A percentile compares a stretch with the other conserved stretches of the same genome.
Conservation (phyloP, 306 rosid genomes). For the Chamaecrista fasciculata region DNA sequence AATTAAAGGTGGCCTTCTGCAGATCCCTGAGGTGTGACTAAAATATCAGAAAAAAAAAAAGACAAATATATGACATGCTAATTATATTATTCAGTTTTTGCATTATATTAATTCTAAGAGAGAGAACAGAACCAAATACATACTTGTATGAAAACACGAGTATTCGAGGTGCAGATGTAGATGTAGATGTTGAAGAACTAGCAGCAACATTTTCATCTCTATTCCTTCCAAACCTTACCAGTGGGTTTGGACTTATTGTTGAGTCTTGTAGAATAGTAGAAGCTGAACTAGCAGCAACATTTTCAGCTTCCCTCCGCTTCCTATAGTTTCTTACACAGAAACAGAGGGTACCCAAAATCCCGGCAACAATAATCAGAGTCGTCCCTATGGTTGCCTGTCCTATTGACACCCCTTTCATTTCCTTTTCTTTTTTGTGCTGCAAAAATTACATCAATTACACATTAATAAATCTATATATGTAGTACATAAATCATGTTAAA, state of each 20-base stretch:
- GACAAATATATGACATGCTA: constrained; percentile 6
- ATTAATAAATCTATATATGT: too few relatives aligned
- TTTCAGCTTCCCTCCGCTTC: too few relatives aligned
- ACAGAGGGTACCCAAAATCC: constrained; percentile 71
- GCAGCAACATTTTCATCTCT: too few relatives aligned
- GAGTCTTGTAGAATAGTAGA: constrained; percentile 69
- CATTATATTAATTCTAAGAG: not conserved
- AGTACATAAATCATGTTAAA: too few relatives aligned
- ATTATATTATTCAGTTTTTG: constrained; percentile 10
- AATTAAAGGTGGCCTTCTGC: constrained; percentile 89
- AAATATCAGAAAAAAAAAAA: not conserved
- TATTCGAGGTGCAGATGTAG: too few relatives aligned
- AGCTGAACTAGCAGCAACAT: constrained; percentile 71
- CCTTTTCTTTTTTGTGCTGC: too few relatives aligned
- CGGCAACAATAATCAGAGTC: constrained; percentile 76
- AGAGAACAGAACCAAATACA: too few relatives aligned
- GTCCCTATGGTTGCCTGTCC: constrained; percentile 79
- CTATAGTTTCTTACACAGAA: too few relatives aligned
- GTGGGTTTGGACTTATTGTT: constrained; percentile 66
- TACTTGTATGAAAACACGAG: constrained; percentile 81
- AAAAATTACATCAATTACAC: too few relatives aligned
- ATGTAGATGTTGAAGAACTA: too few relatives aligned
- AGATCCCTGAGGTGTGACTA: constrained; percentile 64
- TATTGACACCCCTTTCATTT: constrained; percentile 67
- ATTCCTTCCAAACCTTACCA: too few relatives aligned